Evolutionary conservation across 305 asterid genomes (phyloP).

Genomic region (Rubia occidens): DNA sequence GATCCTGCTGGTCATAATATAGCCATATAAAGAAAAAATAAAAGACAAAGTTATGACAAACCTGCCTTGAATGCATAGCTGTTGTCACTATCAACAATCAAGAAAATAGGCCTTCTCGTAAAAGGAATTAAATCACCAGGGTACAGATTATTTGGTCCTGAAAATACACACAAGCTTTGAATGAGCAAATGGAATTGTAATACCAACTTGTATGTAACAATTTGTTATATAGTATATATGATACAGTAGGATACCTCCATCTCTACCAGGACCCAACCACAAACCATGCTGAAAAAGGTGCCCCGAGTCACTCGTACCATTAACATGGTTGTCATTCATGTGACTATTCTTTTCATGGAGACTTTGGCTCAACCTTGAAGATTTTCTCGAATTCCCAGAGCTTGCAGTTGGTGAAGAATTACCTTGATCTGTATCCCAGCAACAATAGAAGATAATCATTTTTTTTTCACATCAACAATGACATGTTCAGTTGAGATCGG

Average conservation of each 20-base stretch:
- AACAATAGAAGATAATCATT: constrained; percentile 16
- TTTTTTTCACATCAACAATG: constrained; percentile 21
- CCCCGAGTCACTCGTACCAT: constrained; percentile 34
- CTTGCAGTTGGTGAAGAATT: constrained; percentile 41
- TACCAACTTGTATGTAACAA: not conserved
- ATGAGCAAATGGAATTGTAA: constrained; percentile 1
- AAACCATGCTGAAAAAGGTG: constrained; percentile 51
- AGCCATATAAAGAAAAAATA: constrained; percentile 17
- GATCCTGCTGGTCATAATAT: constrained; percentile 5
- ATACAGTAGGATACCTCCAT: constrained; percentile 47
- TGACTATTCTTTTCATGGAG: constrained; percentile 42
- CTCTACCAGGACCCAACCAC: constrained; percentile 69
- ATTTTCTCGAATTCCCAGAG: constrained; percentile 44
- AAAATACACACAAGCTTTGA: constrained; percentile 17
- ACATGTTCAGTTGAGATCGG: constrained; percentile 2
- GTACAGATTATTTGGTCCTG: constrained; percentile 73
- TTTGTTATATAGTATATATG: constrained; percentile 6
- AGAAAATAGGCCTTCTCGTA: constrained; percentile 83
- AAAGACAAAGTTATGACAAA: constrained; percentile 70
- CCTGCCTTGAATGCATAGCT: constrained; percentile 99
- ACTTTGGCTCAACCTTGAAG: constrained; percentile 26
- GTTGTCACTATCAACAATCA: constrained; percentile 83
- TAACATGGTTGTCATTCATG: constrained; percentile 36
- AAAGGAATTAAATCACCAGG: constrained; percentile 94
- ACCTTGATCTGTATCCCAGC: constrained; percentile 45